A percentile compares a stretch with the other conserved stretches of the same genome.
These are phyloP conservation scores for Penicillium soppii DNA, from an alignment of 495 filamentous ascomycete genomes.

Conservation along the genomic window DNA sequence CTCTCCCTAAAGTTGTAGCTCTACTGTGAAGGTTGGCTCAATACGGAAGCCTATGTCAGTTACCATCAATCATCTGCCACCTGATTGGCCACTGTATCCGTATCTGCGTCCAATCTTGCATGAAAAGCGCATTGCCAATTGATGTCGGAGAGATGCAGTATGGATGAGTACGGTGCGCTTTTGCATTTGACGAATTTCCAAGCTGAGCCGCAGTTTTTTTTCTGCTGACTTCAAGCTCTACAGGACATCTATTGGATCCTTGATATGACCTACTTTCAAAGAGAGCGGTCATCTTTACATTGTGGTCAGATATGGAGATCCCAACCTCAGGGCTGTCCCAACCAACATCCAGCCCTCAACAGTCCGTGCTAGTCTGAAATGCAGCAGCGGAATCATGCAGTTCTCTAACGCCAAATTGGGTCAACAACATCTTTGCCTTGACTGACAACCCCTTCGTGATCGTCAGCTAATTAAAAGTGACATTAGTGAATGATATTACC, in stretches of 20 bases:
- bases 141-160: not conserved
- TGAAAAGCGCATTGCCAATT: not conserved
- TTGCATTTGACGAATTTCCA: not conserved
- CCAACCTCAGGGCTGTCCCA: too few species aligned
- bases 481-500: too few species aligned
- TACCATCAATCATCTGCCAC: not conserved
- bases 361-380: not conserved
- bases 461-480: too few species aligned
- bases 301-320: too few species aligned
- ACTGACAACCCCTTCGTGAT: not conserved
- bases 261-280: too few species aligned
- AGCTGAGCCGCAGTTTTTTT: too few species aligned
- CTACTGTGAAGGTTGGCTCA: too few species aligned
- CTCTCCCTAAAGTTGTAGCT: too few species aligned
- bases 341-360: not conserved
- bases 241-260: too few species aligned
- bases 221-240: too few species aligned
- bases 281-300: too few species aligned
- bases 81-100: not conserved
- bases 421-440: not conserved
- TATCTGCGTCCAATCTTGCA: not conserved
- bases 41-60: too few species aligned
- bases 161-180: slow-evolving; percentile 1
- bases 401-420: not conserved
- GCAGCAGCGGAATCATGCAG: not conserved